A percentile compares a stretch with the other conserved stretches of the same genome.
These are phyloP conservation scores for Wickerhamomyces ciferrii DNA, from an alignment of 805 yeast genomes.

Conservation along the genomic window DNA sequence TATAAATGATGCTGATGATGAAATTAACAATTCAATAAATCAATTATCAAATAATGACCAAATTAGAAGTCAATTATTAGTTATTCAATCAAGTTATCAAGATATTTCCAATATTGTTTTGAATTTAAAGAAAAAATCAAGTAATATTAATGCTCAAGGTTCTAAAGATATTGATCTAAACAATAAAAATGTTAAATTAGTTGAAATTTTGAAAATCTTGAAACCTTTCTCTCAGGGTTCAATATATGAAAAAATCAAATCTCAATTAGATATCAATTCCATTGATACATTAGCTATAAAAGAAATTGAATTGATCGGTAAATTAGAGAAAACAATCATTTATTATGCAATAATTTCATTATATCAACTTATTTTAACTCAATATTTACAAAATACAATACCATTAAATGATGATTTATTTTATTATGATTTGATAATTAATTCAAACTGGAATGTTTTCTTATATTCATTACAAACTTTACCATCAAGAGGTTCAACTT, in stretches of 20 bases:
- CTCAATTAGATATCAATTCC: neutral
- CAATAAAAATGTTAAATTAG: constrained; percentile 6
- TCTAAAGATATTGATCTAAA: constrained; percentile 1
- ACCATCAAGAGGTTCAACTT: constrained; percentile 20
- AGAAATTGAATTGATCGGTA: constrained; percentile 10
- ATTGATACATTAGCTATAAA: neutral
- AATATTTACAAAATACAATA: constrained; percentile 34
- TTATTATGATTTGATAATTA: constrained; percentile 38
- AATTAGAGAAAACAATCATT: constrained; percentile 23
- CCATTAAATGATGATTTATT: constrained; percentile 37
- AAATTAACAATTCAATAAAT: neutral
- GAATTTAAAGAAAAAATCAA: constrained; percentile 1
- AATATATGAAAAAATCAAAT: neutral
- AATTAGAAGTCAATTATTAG: neutral
- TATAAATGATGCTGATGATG: constrained; percentile 1
- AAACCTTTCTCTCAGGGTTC: constrained; percentile 10
- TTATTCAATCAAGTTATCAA: neutral
- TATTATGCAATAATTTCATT: constrained; percentile 27
- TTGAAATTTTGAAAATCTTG: constrained; percentile 4
- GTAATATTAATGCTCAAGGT: no score
- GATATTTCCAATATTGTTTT: constrained; percentile 1
- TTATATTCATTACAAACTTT: constrained; percentile 36
- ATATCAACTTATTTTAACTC: constrained; percentile 28
- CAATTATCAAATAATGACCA: neutral
- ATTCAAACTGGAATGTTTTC: constrained; percentile 25